Evolutionary conservation across 805 yeast species (phyloP).

Genomic region (Kodamaea hsintzibuensis): DNA sequence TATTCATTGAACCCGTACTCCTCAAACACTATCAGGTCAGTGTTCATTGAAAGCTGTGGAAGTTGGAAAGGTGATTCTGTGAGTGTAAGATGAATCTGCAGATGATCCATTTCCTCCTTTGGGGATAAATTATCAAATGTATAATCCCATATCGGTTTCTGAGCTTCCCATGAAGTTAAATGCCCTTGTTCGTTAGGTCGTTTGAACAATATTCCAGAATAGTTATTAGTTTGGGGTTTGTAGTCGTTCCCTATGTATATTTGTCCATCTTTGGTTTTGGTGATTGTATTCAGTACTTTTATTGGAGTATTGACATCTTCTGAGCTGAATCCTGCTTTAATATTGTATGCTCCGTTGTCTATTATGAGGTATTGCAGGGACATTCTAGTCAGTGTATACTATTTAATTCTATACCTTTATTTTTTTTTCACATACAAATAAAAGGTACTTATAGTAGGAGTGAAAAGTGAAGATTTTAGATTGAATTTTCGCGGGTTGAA

Average conservation of each 20-base stretch:
- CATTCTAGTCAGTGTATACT: conserved; percentile 5
- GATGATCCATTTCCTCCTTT: conserved; percentile 40
- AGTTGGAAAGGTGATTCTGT: conserved; percentile 82
- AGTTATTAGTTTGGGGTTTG: conserved; percentile 61
- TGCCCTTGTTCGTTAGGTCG: conserved; percentile 91
- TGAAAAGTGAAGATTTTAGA: not conserved
- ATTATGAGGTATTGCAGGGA: conserved; percentile 49
- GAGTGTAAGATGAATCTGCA: conserved; percentile 60
- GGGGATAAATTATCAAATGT: conserved; percentile 48
- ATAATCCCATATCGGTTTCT: conserved; percentile 89
- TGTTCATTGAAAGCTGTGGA: conserved; percentile 77
- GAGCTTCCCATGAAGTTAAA: conserved; percentile 85
- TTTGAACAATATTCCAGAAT: conserved; percentile 68
- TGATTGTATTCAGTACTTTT: conserved; percentile 65
- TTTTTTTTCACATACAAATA: not conserved
- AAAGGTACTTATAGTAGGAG: too few relatives aligned
- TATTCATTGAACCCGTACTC: conserved; percentile 80
- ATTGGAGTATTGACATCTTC: conserved; percentile 36
- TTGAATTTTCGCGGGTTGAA: too few relatives aligned
- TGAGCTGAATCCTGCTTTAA: conserved; percentile 51
- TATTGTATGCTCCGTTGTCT: conserved; percentile 87
- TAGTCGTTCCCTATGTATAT: conserved; percentile 72
- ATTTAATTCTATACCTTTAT: not conserved
- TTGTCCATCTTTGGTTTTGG: conserved; percentile 73
- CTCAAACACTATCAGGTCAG: conserved; percentile 91